Evolutionary conservation across 1,139 yeast species (phyloP).

Genomic region (Yamadazyma spencermartinsiae): DNA sequence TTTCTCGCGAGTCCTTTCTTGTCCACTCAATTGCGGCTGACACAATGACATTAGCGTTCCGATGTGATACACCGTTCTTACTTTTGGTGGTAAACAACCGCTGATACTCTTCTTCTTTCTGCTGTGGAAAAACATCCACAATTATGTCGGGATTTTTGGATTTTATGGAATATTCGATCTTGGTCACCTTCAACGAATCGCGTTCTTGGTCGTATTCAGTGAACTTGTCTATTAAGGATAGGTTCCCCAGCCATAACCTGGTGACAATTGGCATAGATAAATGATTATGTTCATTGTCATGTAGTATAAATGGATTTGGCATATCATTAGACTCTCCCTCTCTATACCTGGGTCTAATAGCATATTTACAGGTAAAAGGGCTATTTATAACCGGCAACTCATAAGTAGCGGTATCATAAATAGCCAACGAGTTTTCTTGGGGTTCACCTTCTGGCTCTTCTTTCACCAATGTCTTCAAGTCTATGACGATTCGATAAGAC

Average conservation of each 20-base stretch:
- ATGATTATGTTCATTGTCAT: slow-evolving; percentile 15
- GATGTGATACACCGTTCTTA: slow-evolving; percentile 39
- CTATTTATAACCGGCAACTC: slow-evolving; percentile 30
- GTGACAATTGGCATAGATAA: slow-evolving; percentile 43
- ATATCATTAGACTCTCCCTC: slow-evolving; percentile 26
- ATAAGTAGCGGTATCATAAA: slow-evolving; percentile 30
- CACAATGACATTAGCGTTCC: slow-evolving; percentile 36
- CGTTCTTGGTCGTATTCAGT: slow-evolving; percentile 3
- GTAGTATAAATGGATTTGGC: slow-evolving; percentile 44
- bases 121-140: slow-evolving; percentile 20
- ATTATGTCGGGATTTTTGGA: slow-evolving; percentile 33
- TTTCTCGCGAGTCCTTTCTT: slow-evolving; percentile 20
- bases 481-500: slow-evolving; percentile 19
- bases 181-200: slow-evolving; percentile 21
- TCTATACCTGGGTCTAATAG: slow-evolving; percentile 40
- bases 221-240: slow-evolving; percentile 18
- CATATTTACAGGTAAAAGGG: slow-evolving; percentile 37
- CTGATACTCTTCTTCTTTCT: slow-evolving; percentile 7
- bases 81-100: slow-evolving; percentile 38
- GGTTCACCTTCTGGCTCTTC: slow-evolving; percentile 20
- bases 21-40: slow-evolving; percentile 35
- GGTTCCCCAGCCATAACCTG: slow-evolving; percentile 47
- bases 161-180: slow-evolving; percentile 22
- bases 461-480: slow-evolving; percentile 25
- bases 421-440: slow-evolving; percentile 16